phyloP scores from a whole-genome alignment of 2,329 filamentous ascomycete species.

The Aspergillus pseudoglaucus region DNA sequence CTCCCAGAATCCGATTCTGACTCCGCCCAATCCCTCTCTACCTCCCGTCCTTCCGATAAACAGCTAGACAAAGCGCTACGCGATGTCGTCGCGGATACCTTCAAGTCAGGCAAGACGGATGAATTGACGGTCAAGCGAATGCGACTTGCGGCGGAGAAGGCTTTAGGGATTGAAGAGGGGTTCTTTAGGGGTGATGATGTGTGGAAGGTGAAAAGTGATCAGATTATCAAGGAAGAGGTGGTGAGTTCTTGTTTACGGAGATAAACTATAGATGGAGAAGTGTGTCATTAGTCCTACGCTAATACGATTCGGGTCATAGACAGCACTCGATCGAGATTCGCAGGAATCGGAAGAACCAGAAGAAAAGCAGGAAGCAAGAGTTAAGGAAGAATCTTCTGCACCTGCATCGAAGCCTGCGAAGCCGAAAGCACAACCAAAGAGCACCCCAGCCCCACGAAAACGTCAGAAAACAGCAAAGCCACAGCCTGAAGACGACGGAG shows the following conservation, averaged over 20 bases:
- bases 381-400: conserved; percentile 8
- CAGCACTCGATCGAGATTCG: neutral
- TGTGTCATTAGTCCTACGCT: no score
- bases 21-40: conserved; percentile 16
- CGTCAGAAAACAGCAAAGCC: conserved; percentile 27
- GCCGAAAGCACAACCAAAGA: conserved; percentile 12
- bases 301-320: neutral
- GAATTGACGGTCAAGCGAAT: conserved; percentile 54
- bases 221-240: conserved; percentile 49
- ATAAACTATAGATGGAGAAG: no score
- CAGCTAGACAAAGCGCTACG: conserved; percentile 33
- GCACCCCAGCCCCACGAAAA: conserved; percentile 23
- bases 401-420: conserved; percentile 8
- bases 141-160: conserved; percentile 46
- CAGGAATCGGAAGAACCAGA: conserved; percentile 29
- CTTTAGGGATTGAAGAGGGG: conserved; percentile 45
- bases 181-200: conserved; percentile 49
- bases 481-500: conserved; percentile 19
- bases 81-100: conserved; percentile 31
- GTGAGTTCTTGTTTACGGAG: conserved; percentile 24
- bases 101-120: conserved; percentile 37
- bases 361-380: conserved; percentile 8
- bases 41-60: conserved; percentile 24
- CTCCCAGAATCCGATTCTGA: conserved; percentile 27
- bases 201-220: conserved; percentile 53